Evolutionary conservation across 2,329 filamentous ascomycete species (phyloP), one percentile per base, ranked within the genome.

Genomic region (Cordyceps cicadae): DNA sequence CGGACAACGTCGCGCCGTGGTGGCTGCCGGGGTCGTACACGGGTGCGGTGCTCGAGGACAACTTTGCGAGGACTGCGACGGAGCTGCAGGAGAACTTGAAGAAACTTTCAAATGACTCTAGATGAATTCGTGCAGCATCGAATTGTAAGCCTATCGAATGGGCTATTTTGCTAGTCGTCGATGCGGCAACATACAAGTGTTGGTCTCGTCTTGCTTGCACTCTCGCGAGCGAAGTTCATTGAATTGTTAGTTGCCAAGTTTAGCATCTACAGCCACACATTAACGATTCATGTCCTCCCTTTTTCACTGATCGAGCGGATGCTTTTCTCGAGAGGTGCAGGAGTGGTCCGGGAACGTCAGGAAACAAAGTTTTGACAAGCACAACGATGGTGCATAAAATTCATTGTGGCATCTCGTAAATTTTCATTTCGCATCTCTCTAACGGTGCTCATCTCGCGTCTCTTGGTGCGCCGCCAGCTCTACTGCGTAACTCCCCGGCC

Each of bases 391-490:
- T 37, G 8, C 34, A 37, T 37, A 5, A 41, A 8, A 1, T n/a
- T 37, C 12, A 34, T 19, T 17, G 9, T 54, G 49, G 39, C 53
- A 54, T 59, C 39, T 48, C 49, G 19, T 41, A 11, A 58, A 24
- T 14, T 39, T 51, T 14, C 12, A 34, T 29, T 26, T 9, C 19
- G 8, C 19, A 29, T 29, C 9, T 3, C 26, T 43, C 19, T 45
- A 55, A 29, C 62, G 63, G 63, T 80, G 68, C 68, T 81, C 79
- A 64, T 81, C 79, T 0, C 63, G 66, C 1, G 76, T 77, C 70
- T 83, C 80, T 9, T 67, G 68, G 62, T 82, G 80, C 2, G 80
- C 75, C 3, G 78, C 62, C 29, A 83, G 63, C 60, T 80, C 79
- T 0, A 73, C 71, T 0, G 77, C 65, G 60, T 59, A 76, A 79